These are phyloP conservation scores for Trypanosoma lewisi DNA, from an alignment of 208 protist species.

Conservation along the genomic window DNA sequence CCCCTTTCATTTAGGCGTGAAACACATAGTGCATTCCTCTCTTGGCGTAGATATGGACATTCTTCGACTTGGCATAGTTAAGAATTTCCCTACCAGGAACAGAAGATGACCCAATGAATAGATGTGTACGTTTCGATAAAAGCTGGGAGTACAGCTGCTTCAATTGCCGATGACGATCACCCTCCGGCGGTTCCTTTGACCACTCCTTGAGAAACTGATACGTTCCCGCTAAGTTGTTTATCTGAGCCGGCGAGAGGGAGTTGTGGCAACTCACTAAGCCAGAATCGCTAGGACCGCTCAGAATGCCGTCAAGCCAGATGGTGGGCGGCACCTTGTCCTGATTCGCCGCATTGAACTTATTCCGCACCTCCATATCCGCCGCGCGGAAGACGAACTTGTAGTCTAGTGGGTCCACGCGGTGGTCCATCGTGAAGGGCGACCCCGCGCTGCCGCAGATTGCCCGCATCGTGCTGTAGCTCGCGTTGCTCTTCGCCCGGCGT, in stretches of 20 bases:
- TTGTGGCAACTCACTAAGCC: slow-evolving; percentile 62
- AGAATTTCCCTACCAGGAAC: slow-evolving; percentile 68
- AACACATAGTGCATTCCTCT: slow-evolving; percentile 70
- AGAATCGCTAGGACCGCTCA: slow-evolving; percentile 56
- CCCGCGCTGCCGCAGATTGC: slow-evolving; percentile 76
- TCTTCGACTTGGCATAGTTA: slow-evolving; percentile 77
- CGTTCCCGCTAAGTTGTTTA: slow-evolving; percentile 65
- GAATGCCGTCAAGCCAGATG: slow-evolving; percentile 84
- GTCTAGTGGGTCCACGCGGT: slow-evolving; percentile 81
- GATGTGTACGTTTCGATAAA: slow-evolving; percentile 48
- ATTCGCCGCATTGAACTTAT: slow-evolving; percentile 69
- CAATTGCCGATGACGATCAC: slow-evolving; percentile 75
- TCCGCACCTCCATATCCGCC: slow-evolving; percentile 69
- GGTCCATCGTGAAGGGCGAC: slow-evolving; percentile 84
- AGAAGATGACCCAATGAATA: slow-evolving; percentile 75
- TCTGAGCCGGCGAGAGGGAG: slow-evolving; percentile 47
- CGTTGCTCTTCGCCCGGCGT: slow-evolving; percentile 69
- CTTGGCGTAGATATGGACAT: slow-evolving; percentile 81
- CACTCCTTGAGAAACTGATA: slow-evolving; percentile 71
- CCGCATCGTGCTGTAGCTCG: slow-evolving; percentile 66
- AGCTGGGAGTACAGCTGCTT: slow-evolving; percentile 61
- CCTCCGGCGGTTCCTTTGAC: slow-evolving; percentile 54
- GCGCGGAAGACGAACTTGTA: slow-evolving; percentile 85
- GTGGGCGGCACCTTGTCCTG: slow-evolving; percentile 59
- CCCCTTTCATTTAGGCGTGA: slow-evolving; percentile 34